Evolutionary conservation across 306 rosid genomes (phyloP).

Genomic region (Biancaea sappan): DNA sequence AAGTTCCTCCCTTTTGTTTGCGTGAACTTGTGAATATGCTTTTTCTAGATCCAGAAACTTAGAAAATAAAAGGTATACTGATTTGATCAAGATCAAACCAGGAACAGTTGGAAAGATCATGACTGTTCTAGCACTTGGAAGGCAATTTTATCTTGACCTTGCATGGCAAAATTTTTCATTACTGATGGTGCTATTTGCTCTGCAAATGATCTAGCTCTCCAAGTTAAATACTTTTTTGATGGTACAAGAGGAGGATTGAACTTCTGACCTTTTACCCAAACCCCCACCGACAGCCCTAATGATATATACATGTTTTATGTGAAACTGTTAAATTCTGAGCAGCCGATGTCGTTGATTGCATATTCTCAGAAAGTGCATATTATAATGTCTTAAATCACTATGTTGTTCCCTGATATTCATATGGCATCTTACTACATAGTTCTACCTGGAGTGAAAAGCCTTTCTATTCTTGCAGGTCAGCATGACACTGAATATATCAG

Average conservation of each 20-base stretch:
- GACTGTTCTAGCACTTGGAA: constrained; percentile 2
- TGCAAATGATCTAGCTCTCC: neutral
- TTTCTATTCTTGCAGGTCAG: constrained; percentile 68
- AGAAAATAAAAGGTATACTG: neutral
- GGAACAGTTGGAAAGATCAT: constrained; percentile 5
- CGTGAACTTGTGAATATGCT: too few relatives aligned
- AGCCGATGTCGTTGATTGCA: neutral
- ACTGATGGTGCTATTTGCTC: neutral
- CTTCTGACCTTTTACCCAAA: neutral
- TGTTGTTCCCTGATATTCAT: constrained; percentile 2
- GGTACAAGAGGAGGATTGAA: neutral
- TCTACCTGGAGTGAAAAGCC: constrained; percentile 23
- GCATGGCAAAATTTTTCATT: neutral
- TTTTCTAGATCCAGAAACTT: neutral
- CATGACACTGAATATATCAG: constrained; percentile 84
- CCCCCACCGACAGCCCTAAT: neutral
- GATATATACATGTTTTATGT: neutral
- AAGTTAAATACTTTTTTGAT: neutral
- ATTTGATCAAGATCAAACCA: neutral
- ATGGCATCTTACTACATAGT: constrained; percentile 4
- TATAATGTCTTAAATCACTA: constrained; percentile 13
- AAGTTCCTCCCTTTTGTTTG: neutral
- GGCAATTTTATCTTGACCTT: neutral
- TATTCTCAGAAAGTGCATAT: neutral
- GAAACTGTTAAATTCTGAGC: neutral